Evolutionary conservation across 352 stramenopile species (phyloP).

Genomic region (Phytophthora melonis): DNA sequence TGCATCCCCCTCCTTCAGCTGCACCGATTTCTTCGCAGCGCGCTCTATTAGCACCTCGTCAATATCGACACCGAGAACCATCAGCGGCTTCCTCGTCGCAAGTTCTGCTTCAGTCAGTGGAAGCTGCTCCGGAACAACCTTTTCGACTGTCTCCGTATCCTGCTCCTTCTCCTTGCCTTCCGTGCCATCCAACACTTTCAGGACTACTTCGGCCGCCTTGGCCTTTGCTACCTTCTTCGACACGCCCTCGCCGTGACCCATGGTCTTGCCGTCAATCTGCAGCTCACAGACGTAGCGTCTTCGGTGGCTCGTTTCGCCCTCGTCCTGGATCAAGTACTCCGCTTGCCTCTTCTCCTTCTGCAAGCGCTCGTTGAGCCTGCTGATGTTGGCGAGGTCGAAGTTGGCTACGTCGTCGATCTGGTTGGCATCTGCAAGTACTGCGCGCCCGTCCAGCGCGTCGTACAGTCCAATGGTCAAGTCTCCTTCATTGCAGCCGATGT

Average conservation of each 20-base stretch:
- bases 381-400: constrained; percentile 71
- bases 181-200: constrained; percentile 34
- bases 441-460: constrained; percentile 55
- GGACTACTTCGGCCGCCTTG: constrained; percentile 65
- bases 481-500: constrained; percentile 88
- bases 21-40: constrained; percentile 54
- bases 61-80: constrained; percentile 78
- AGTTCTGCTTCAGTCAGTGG: constrained; percentile 36
- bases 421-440: constrained; percentile 10
- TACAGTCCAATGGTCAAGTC: constrained; percentile 81
- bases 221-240: constrained; percentile 88
- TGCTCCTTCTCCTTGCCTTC: constrained; percentile 23
- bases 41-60: constrained; percentile 73
- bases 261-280: constrained; percentile 52
- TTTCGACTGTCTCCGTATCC: constrained; percentile 5
- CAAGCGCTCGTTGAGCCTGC: constrained; percentile 70
- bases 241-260: constrained; percentile 67
- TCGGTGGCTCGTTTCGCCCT: constrained; percentile 63
- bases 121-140: constrained; percentile 26
- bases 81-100: constrained; percentile 49
- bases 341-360: constrained; percentile 75
- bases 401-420: constrained; percentile 45
- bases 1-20: constrained; percentile 34
- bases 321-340: constrained; percentile 66
- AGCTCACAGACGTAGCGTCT: constrained; percentile 73